These are phyloP conservation scores for Coniochaeta sp. DNA, from an alignment of 2,329 filamentous ascomycete species.

Conservation along the genomic window DNA sequence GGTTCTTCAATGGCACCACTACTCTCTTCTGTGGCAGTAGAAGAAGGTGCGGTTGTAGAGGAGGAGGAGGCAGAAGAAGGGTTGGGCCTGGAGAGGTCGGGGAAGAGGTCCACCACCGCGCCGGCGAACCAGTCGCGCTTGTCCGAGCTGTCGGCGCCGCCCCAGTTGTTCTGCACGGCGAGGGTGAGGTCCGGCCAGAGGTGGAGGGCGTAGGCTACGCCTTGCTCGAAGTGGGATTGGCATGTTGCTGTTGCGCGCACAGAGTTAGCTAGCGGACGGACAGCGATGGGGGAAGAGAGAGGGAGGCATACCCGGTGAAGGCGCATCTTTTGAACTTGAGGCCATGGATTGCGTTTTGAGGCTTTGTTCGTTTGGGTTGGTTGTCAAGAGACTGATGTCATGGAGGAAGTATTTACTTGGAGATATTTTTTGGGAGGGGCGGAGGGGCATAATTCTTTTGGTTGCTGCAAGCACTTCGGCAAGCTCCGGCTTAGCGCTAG, in stretches of 20 bases:
- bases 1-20: conserved; percentile 45
- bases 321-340: background rate
- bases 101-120: conserved; percentile 74
- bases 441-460: background rate
- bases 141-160: conserved; percentile 71
- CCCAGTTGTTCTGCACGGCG: conserved; percentile 82
- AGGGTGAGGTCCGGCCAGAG: conserved; percentile 84
- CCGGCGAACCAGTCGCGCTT: conserved; percentile 97
- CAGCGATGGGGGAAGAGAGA: background rate
- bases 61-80: too few species aligned
- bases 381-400: too few species aligned
- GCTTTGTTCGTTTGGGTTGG: too few species aligned
- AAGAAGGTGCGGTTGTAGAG: conserved; percentile 12
- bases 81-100: conserved; percentile 51
- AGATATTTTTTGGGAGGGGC: background rate
- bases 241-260: conserved; percentile 38
- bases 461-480: background rate
- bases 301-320: background rate
- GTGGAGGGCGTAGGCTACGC: conserved; percentile 76
- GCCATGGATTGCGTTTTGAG: background rate
- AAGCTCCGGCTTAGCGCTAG: too few species aligned
- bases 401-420: background rate
- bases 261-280: background rate
- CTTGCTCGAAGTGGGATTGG: conserved; percentile 72
- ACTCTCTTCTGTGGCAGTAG: conserved; percentile 7